Evolutionary conservation across 495 filamentous ascomycete species (phyloP), one percentile per base, ranked within the genome.

Genomic region (Neurospora africana): DNA sequence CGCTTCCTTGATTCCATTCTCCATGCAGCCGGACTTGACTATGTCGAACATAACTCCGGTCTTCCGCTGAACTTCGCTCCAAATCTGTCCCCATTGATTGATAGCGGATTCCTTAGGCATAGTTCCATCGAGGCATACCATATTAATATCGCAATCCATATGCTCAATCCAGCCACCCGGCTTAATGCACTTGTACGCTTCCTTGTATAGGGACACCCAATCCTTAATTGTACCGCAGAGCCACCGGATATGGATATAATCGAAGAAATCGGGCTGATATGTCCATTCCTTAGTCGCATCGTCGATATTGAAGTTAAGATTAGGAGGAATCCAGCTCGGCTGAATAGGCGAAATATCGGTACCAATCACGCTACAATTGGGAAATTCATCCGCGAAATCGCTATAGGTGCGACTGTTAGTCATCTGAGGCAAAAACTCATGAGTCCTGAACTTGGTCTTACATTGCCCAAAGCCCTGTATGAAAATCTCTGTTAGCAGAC

Each of bases 311-410:
- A 87, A 88, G 13, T 75, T 71, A 7, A 84, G 76, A 69, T 86
- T 86, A 5, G 82, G 82, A 2, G 83, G 83, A 0, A 82, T 80
- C 79, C 82, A 81, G 37, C 73, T 47, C 0, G 83, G 83, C 71
- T 88, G 87, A 69, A 87, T 88, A 0, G 85, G 82, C 15, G 84
- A 87, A 21, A 91, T 82, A 75, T 91, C 90, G 17, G 87, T 87
- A 11, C 89, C 90, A 36, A 88, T 77, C 15, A 90, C 82, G 8
- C 82, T 79, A 7, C 84, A 80, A 8, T 75, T 30, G 0, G 87
- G 87, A 75, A 82, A 85, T 11, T 81, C 74, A 72, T 90, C 87
- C 19, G 74, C 74, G 21, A 77, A 75, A 70, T 71, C 78, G 65
- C 70, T 71, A 2, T 15, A 19, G 3, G 53, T 17, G 13, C 5